phyloP scores from a whole-genome alignment of 1,284 basidiomycete genomes.

The Hypsizygus ulmarius region DNA sequence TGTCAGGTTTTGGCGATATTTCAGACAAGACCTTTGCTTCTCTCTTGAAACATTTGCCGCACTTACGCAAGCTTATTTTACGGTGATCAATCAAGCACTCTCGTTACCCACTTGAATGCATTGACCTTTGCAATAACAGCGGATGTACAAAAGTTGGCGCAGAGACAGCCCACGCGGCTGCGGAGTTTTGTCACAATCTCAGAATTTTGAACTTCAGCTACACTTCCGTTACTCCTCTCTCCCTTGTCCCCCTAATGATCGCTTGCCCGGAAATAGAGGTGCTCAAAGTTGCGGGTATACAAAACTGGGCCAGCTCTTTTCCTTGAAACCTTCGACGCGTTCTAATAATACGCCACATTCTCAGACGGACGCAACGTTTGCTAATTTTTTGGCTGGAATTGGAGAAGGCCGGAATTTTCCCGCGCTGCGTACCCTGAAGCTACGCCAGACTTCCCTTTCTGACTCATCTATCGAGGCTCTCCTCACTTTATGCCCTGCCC shows the following conservation, averaged over 20 bases:
- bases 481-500: slow-evolving; percentile 45
- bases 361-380: slow-evolving; percentile 56
- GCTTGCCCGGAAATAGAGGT: slow-evolving; percentile 46
- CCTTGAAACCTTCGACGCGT: neutral
- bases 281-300: slow-evolving; percentile 61
- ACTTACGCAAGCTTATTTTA: slow-evolving; percentile 47
- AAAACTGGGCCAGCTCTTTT: slow-evolving; percentile 49
- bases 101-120: slow-evolving; percentile 1
- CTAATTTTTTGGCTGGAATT: slow-evolving; percentile 41
- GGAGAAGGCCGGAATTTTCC: slow-evolving; percentile 31
- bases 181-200: slow-evolving; percentile 43
- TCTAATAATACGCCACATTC: slow-evolving; percentile 4
- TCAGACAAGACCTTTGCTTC: slow-evolving; percentile 51
- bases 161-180: slow-evolving; percentile 44
- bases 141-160: slow-evolving; percentile 56
- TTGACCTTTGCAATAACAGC: slow-evolving; percentile 32
- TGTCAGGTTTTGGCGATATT: slow-evolving; percentile 52
- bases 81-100: slow-evolving; percentile 39
- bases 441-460: slow-evolving; percentile 53
- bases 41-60: slow-evolving; percentile 42
- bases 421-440: slow-evolving; percentile 51
- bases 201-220: slow-evolving; percentile 57
- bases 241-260: slow-evolving; percentile 44
- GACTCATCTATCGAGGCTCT: slow-evolving; percentile 46
- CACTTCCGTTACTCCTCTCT: slow-evolving; percentile 50